Evolutionary conservation across 1,284 basidiomycete species (phyloP).

Genomic region (Ganoderma sinense): DNA sequence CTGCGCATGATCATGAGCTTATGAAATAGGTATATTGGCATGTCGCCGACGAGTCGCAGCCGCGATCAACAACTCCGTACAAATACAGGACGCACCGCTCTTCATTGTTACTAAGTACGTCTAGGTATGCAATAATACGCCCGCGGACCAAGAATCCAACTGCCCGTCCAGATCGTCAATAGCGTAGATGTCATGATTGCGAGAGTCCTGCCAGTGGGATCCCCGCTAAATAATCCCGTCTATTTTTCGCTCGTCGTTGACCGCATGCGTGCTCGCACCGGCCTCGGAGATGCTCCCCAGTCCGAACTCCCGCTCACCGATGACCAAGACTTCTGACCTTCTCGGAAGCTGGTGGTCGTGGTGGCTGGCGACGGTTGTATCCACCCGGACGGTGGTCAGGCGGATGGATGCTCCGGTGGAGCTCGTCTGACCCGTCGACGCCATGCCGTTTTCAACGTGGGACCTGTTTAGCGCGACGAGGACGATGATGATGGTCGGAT

Average conservation of each 20-base stretch:
- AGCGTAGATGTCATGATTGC: too few relatives aligned
- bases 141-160: background rate
- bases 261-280: background rate
- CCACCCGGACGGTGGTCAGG: background rate
- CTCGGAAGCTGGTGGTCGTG: background rate
- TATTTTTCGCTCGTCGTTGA: background rate
- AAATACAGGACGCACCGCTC: background rate
- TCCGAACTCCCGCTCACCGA: background rate
- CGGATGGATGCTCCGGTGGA: background rate
- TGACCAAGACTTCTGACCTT: background rate
- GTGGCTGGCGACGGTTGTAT: background rate
- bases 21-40: too few relatives aligned
- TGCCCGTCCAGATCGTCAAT: background rate
- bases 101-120: background rate
- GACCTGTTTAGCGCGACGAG: slow-evolving; percentile 1
- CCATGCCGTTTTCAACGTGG: background rate
- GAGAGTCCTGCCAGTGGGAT: too few relatives aligned
- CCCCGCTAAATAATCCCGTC: background rate
- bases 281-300: background rate
- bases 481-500: background rate
- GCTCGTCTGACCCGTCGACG: background rate
- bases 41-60: too few relatives aligned
- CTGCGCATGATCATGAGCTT: too few relatives aligned
- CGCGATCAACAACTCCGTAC: background rate
- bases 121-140: background rate